Percentiles rank a stretch among this genome's conserved stretches.
phyloP scores from a whole-genome alignment of 768 basidiomycete species.

The Rhodotorula kratochvilovae region DNA sequence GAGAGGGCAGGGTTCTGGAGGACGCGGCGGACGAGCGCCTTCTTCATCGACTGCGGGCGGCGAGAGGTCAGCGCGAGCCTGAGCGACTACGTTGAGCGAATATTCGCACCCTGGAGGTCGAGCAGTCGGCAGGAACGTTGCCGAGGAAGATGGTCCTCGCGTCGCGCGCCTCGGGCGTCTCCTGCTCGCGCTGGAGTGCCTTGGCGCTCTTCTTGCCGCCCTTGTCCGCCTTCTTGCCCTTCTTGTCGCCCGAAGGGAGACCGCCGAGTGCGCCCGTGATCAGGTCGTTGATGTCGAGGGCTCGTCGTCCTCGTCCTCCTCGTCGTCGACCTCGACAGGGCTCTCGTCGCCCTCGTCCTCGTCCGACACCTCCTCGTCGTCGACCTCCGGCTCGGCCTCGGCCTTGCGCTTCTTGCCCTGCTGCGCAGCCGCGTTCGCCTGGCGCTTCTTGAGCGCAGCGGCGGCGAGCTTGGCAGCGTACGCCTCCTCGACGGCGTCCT shows the following conservation, averaged over 20 bases:
- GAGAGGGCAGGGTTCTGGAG: slow-evolving; percentile 59
- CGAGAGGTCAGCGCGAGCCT: too few species aligned
- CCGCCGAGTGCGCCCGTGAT: slow-evolving; percentile 38
- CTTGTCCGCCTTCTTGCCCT: slow-evolving; percentile 46
- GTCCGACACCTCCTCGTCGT: slow-evolving; percentile 44
- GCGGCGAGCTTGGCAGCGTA: slow-evolving; percentile 31
- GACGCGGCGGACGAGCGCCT: slow-evolving; percentile 72
- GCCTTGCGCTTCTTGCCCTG: slow-evolving; percentile 33
- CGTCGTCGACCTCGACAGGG: slow-evolving; percentile 41
- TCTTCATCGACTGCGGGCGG: slow-evolving; percentile 61
- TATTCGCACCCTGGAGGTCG: slow-evolving; percentile 63
- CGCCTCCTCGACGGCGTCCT: slow-evolving; percentile 38
- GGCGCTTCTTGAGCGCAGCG: slow-evolving; percentile 29
- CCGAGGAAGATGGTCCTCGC: slow-evolving; percentile 86
- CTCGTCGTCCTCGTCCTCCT: slow-evolving; percentile 45
- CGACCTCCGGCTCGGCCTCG: slow-evolving; percentile 42
- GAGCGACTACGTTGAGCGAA: not conserved
- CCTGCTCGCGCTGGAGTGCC: slow-evolving; percentile 46
- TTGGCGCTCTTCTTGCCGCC: slow-evolving; percentile 41
- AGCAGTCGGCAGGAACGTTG: slow-evolving; percentile 72
- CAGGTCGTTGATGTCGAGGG: slow-evolving; percentile 39
- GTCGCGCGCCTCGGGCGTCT: slow-evolving; percentile 69
- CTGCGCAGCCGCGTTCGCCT: slow-evolving; percentile 23
- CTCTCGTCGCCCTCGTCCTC: slow-evolving; percentile 45
- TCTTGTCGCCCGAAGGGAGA: slow-evolving; percentile 38